Evolutionary conservation across 1,284 basidiomycete species (phyloP).

Genomic region (Leccinum fallax): DNA sequence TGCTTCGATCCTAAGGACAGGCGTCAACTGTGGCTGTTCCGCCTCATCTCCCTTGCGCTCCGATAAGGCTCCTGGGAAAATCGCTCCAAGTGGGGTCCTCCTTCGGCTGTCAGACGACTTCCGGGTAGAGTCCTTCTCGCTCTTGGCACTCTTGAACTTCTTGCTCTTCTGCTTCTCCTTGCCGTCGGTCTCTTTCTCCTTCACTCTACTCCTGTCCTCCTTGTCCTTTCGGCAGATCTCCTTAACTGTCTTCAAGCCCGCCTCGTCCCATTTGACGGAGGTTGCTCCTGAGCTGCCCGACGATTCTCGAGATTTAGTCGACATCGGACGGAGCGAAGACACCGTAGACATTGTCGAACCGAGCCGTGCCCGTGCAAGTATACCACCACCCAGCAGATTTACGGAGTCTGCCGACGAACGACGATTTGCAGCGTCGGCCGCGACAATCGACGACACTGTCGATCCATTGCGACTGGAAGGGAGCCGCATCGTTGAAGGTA

Average conservation of each 20-base stretch:
- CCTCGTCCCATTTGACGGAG: conserved; percentile 68
- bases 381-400: conserved; percentile 27
- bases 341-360: conserved; percentile 51
- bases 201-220: conserved; percentile 24
- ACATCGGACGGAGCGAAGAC: conserved; percentile 61
- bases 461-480: conserved; percentile 50
- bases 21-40: conserved; percentile 18
- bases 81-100: conserved; percentile 48
- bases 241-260: conserved; percentile 54
- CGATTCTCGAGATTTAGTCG: conserved; percentile 52
- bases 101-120: conserved; percentile 45
- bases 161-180: conserved; percentile 27
- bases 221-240: conserved; percentile 53
- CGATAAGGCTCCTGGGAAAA: conserved; percentile 47
- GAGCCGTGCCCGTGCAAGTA: conserved; percentile 38
- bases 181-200: conserved; percentile 7
- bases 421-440: conserved; percentile 18
- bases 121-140: conserved; percentile 24
- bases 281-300: conserved; percentile 50
- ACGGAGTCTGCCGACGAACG: conserved; percentile 53
- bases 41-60: conserved; percentile 16
- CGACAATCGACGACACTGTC: conserved; percentile 38
- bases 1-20: conserved; percentile 52
- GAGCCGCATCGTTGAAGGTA: conserved; percentile 50
- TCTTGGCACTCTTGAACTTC: conserved; percentile 34